Base-by-base conservation (phyloP, 495 filamentous ascomycete species). In the Xylaria bambusicola region DNA sequence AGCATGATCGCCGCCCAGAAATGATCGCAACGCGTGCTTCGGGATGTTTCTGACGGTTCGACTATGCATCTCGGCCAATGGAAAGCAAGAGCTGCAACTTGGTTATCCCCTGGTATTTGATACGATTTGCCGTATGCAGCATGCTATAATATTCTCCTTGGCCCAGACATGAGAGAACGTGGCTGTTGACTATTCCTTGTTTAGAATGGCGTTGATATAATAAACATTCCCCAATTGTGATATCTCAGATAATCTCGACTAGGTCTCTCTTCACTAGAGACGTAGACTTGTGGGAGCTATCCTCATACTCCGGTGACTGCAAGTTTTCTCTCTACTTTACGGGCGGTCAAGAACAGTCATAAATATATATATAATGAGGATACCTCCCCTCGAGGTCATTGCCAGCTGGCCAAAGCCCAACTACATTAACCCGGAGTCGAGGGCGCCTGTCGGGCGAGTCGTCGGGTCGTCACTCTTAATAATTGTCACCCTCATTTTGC, bases 391-490 rank as follows among this genome's bases (percentile, higher is more conserved):
- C 12, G 67, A 73, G 17, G 74, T 83, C 4, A 49, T 75, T 51
- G 71, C 62, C 2, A 63, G 73, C 59, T 86, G 83, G 83, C 84
- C 85, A 3, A 61, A 44, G n/a, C 76, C 82, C 3, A 85, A 86
- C 63, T 82, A 82, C 66, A 62, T 71, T 56, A 65, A 86, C 60
- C 84, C 83, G 5, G 66, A 71, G 21, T 80, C 77, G 4, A 78
- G 80, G 49, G 83, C 82, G 0, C 70, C 75, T 56, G 66, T 65
- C 10, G 75, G 75, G 9, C 61, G 77, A 46, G 63, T 80, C 17
- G 65, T 82, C 50, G 82, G 74, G 36, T 52, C 77, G 23, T 29
- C 79, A 42, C 73, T 76, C 44, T 56, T 69, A 10, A 40, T 51
- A 6, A 26, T 84, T 7, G 71, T 79, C 31, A 72, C 79, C 5